A percentile compares a stretch with the other conserved stretches of the same genome.
phyloP scores from a whole-genome alignment of 495 filamentous ascomycete genomes.

The Hypoxylon subgilvum region DNA sequence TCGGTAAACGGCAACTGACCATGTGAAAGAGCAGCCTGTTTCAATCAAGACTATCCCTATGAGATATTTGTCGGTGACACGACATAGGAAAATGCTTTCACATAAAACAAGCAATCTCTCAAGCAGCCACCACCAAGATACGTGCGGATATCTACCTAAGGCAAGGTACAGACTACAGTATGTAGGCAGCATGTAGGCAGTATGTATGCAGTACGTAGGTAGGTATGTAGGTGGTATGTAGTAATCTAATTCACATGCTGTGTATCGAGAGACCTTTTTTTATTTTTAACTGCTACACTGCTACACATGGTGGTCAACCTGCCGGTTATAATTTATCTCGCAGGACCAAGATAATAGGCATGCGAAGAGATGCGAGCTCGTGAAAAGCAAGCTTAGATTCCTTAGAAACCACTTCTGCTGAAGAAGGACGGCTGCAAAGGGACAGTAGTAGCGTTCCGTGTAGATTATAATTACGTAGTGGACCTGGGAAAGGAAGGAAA shows the following conservation, averaged over 20 bases:
- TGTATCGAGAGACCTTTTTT: not conserved
- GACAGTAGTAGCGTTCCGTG: slow-evolving; percentile 13
- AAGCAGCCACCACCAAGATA: not conserved
- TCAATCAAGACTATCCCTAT: slow-evolving; percentile 3
- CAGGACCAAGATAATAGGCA: slow-evolving; percentile 18
- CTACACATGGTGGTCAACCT: slow-evolving; percentile 8
- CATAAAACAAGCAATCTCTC: slow-evolving; percentile 5
- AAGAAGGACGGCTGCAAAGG: slow-evolving; percentile 17
- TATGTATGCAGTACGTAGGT: too few relatives aligned
- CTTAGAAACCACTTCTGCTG: slow-evolving; percentile 3
- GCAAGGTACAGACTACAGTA: too few relatives aligned
- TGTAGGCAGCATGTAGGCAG: too few relatives aligned
- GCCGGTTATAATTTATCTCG: slow-evolving; percentile 23
- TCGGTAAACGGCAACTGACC: too few relatives aligned
- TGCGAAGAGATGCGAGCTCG: not conserved
- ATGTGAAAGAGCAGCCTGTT: too few relatives aligned
- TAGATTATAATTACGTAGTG: slow-evolving; percentile 4
- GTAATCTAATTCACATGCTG: slow-evolving; percentile 8
- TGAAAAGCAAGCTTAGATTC: not conserved
- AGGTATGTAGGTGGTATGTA: too few relatives aligned
- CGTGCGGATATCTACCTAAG: slow-evolving; percentile 2
- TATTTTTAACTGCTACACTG: slow-evolving; percentile 5
- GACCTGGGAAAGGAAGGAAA: slow-evolving; percentile 27
- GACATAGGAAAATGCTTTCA: slow-evolving; percentile 1
- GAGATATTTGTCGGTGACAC: slow-evolving; percentile 11